Percentiles rank a stretch among this genome's conserved stretches.
phyloP scores from a whole-genome alignment of 2,329 filamentous ascomycete genomes.

The Chaetomium strumarium region DNA sequence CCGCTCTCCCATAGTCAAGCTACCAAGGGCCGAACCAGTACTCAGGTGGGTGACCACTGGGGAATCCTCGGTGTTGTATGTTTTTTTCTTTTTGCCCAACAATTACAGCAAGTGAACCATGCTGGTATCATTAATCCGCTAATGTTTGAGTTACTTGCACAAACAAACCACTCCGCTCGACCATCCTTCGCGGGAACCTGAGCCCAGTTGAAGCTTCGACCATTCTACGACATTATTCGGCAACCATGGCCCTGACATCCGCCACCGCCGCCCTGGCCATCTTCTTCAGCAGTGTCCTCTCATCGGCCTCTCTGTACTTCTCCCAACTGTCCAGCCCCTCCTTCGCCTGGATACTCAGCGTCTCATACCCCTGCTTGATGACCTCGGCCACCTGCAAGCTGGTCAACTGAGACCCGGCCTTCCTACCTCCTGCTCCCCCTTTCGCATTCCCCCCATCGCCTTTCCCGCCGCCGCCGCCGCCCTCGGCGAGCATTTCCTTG shows the following conservation, averaged over 20 bases:
- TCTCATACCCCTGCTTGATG: slow-evolving; percentile 96
- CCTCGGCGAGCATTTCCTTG: slow-evolving; percentile 67
- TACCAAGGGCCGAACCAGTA: too few relatives aligned
- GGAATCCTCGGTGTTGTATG: too few relatives aligned
- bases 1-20: too few relatives aligned
- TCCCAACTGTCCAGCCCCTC: slow-evolving; percentile 85
- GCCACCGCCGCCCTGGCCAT: slow-evolving; percentile 71
- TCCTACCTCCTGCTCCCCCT: slow-evolving; percentile 37
- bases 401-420: slow-evolving; percentile 62
- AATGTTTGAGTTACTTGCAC: too few relatives aligned
- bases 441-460: slow-evolving; percentile 35
- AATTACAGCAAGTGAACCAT: too few relatives aligned
- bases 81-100: too few relatives aligned
- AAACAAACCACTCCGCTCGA: too few relatives aligned
- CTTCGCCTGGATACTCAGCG: slow-evolving; percentile 80
- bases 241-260: slow-evolving; percentile 49
- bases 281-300: slow-evolving; percentile 79
- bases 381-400: slow-evolving; percentile 80
- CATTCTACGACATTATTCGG: slow-evolving; percentile 25
- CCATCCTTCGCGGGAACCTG: too few relatives aligned
- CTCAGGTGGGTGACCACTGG: too few relatives aligned
- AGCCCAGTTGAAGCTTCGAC: too few relatives aligned
- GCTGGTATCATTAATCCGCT: too few relatives aligned
- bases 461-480: slow-evolving; percentile 34
- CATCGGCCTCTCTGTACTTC: slow-evolving; percentile 78